Conservation (phyloP, 352 stramenopile genomes). For the Globisporangium alternatum region DNA sequence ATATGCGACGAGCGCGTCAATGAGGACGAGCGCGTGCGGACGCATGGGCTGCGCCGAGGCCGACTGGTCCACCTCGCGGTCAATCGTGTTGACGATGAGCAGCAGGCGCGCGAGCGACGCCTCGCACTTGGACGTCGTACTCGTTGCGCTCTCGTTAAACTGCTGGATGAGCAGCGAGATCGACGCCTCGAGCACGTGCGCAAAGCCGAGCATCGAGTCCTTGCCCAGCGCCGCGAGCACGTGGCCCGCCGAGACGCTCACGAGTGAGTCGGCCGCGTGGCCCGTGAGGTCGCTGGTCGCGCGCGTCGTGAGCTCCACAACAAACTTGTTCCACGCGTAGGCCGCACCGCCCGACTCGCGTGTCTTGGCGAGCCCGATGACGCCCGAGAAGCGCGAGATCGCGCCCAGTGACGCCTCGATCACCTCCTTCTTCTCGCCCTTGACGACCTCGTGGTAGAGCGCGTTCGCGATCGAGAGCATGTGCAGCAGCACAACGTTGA, state of each 20-base stretch:
- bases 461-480: slow-evolving; percentile 58
- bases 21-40: slow-evolving; percentile 52
- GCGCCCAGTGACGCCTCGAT: slow-evolving; percentile 58
- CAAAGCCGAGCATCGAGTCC: slow-evolving; percentile 63
- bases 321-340: slow-evolving; percentile 86
- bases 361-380: slow-evolving; percentile 63
- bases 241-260: slow-evolving; percentile 68
- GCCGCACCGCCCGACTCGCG: slow-evolving; percentile 45
- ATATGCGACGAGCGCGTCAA: slow-evolving; percentile 58
- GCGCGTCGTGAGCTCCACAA: slow-evolving; percentile 71
- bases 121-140: slow-evolving; percentile 64
- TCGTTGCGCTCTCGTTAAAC: slow-evolving; percentile 38
- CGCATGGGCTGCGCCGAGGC: slow-evolving; percentile 68
- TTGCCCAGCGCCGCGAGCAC: slow-evolving; percentile 66
- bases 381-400: slow-evolving; percentile 59
- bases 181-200: slow-evolving; percentile 63
- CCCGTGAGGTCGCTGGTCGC: slow-evolving; percentile 61
- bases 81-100: slow-evolving; percentile 77
- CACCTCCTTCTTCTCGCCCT: slow-evolving; percentile 82
- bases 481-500: slow-evolving; percentile 77
- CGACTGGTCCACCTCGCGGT: slow-evolving; percentile 81
- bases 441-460: slow-evolving; percentile 81
- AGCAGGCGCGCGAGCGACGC: slow-evolving; percentile 60
- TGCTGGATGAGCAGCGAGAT: slow-evolving; percentile 66
- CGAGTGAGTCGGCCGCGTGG: slow-evolving; percentile 77